Conservation (phyloP, 2,329 filamentous ascomycete species). For the Alternaria angustiovoidea region DNA sequence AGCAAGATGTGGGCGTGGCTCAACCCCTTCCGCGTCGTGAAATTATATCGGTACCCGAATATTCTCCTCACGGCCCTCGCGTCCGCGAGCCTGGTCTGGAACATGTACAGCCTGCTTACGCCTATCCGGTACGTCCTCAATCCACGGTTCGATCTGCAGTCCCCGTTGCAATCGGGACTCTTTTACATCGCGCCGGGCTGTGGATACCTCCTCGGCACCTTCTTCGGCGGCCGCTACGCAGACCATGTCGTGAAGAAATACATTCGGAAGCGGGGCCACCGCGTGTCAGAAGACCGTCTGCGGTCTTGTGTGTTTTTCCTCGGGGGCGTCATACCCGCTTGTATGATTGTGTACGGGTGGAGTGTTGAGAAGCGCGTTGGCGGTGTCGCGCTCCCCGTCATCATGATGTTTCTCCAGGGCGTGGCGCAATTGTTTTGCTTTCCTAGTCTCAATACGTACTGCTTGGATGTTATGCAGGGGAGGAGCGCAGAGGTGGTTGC, state of each 20-base stretch:
- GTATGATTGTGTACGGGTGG: conserved; percentile 76
- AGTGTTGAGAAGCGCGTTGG: conserved; percentile 63
- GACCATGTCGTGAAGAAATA: conserved; percentile 72
- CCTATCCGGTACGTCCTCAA: conserved; percentile 78
- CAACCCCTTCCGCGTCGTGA: conserved; percentile 70
- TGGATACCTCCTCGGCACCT: conserved; percentile 73
- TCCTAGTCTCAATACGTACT: conserved; percentile 80
- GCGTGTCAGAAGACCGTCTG: conserved; percentile 74
- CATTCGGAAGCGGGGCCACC: conserved; percentile 64
- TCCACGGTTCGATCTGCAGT: conserved; percentile 73
- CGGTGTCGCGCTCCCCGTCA: conserved; percentile 69
- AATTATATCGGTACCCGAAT: conserved; percentile 73
- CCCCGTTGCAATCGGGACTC: conserved; percentile 71
- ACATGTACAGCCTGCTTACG: conserved; percentile 75
- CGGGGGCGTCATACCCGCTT: conserved; percentile 65
- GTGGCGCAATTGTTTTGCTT: conserved; percentile 79
- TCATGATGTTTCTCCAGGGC: conserved; percentile 78
- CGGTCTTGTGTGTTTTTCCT: conserved; percentile 63
- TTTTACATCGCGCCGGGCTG: conserved; percentile 78
- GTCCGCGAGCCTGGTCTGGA: conserved; percentile 73
- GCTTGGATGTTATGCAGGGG: conserved; percentile 80
- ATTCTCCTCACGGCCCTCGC: conserved; percentile 66
- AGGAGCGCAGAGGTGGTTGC: conserved; percentile 77
- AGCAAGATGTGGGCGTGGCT: conserved; percentile 67
- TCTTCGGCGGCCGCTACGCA: conserved; percentile 76